A percentile compares a stretch with the other conserved stretches of the same genome.
Evolutionary conservation across 169 alveolate species (phyloP).

Genomic region (Ichthyophthirius multifiliis): DNA sequence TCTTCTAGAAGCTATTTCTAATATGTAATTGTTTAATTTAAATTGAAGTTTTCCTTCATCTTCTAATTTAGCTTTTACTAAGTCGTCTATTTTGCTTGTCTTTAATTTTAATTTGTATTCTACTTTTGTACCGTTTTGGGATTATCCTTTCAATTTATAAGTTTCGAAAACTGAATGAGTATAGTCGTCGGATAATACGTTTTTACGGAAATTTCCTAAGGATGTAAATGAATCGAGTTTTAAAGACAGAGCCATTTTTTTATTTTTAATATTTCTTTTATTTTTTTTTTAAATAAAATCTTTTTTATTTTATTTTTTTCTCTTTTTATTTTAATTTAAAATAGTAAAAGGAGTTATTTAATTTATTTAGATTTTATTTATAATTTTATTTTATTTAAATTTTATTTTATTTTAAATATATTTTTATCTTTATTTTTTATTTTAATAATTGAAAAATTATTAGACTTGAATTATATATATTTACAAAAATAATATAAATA

Average conservation of each 20-base stretch:
- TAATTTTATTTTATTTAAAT: too few relatives aligned
- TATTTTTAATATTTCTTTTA: too few relatives aligned
- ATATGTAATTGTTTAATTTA: neutral
- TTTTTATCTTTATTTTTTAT: too few relatives aligned
- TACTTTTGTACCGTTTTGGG: neutral
- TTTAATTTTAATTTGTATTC: neutral
- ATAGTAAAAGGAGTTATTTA: too few relatives aligned
- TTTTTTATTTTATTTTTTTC: too few relatives aligned
- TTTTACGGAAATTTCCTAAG: neutral
- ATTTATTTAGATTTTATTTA: too few relatives aligned
- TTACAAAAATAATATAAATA: too few relatives aligned
- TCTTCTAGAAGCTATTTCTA: neutral
- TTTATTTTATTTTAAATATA: too few relatives aligned
- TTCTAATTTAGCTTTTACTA: neutral
- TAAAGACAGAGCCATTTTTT: slow-evolving; percentile 10
- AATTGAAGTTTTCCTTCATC: neutral
- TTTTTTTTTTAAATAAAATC: too few relatives aligned
- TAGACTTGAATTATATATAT: too few relatives aligned
- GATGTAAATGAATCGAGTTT: neutral
- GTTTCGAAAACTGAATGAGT: neutral
- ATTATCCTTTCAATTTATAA: neutral
- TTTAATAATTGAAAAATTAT: too few relatives aligned
- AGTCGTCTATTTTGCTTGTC: neutral
- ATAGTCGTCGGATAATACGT: neutral
- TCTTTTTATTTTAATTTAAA: too few relatives aligned